A percentile compares a stretch with the other conserved stretches of the same genome.
Conservation (phyloP, 208 protist species). For the Trypanosoma boissoni region DNA sequence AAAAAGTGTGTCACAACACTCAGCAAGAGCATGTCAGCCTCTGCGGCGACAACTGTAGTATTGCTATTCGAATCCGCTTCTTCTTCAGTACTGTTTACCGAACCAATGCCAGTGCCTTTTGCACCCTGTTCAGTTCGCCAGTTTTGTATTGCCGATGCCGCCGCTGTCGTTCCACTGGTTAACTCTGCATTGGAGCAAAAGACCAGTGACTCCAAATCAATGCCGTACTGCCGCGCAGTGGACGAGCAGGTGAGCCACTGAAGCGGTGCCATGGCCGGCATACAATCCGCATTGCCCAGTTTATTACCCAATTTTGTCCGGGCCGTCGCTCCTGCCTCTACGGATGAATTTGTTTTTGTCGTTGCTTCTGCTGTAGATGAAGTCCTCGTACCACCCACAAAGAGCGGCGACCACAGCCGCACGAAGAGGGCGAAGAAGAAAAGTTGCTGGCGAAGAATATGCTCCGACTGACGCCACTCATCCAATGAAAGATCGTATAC, state of each 20-base stretch:
- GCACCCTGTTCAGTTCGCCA: neutral
- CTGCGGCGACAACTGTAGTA: slow-evolving; percentile 13
- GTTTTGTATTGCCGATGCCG: slow-evolving; percentile 6
- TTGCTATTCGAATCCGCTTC: too few species aligned
- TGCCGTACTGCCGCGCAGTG: slow-evolving; percentile 3
- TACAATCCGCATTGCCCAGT: slow-evolving; percentile 31
- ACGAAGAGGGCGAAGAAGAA: slow-evolving; percentile 83
- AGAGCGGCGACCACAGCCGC: slow-evolving; percentile 76
- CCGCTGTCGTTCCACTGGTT: slow-evolving; percentile 10
- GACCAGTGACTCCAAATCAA: slow-evolving; percentile 18
- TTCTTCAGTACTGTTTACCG: too few species aligned
- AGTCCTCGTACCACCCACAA: slow-evolving; percentile 33
- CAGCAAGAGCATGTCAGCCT: slow-evolving; percentile 31
- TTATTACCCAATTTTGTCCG: neutral
- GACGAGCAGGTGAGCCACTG: slow-evolving; percentile 72
- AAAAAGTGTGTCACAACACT: slow-evolving; percentile 60
- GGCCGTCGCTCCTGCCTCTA: neutral
- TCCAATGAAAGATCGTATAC: slow-evolving; percentile 50
- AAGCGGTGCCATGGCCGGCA: slow-evolving; percentile 49
- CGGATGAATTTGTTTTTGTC: slow-evolving; percentile 9
- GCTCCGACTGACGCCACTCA: slow-evolving; percentile 46
- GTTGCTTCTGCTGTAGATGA: neutral
- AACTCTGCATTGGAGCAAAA: slow-evolving; percentile 10
- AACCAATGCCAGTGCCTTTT: neutral
- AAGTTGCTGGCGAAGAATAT: slow-evolving; percentile 66